Conservation (phyloP, 306 rosid genomes). For the Vigna mungo region DNA sequence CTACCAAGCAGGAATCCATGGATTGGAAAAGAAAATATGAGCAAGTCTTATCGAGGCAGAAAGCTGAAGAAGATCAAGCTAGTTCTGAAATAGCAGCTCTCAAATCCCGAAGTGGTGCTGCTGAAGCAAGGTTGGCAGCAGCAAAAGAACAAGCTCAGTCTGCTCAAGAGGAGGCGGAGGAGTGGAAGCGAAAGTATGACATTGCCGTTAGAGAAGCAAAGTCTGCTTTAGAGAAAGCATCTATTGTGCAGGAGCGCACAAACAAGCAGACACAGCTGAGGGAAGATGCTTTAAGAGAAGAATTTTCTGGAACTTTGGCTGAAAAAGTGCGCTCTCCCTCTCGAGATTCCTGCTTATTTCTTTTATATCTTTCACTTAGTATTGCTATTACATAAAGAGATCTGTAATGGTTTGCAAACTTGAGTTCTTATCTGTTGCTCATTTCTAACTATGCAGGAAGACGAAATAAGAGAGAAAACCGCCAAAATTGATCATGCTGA, state of each 20-base stretch:
- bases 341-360: background rate
- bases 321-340: slow-evolving; percentile 64
- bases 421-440: slow-evolving; percentile 36
- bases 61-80: slow-evolving; percentile 85
- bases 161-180: slow-evolving; percentile 96
- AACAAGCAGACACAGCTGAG: slow-evolving; percentile 77
- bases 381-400: slow-evolving; percentile 1
- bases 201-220: slow-evolving; percentile 85
- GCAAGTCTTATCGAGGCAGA: slow-evolving; percentile 68
- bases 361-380: slow-evolving; percentile 21
- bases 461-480: slow-evolving; percentile 73
- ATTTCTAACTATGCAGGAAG: slow-evolving; percentile 71
- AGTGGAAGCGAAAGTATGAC: slow-evolving; percentile 94
- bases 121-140: slow-evolving; percentile 94
- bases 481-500: slow-evolving; percentile 78
- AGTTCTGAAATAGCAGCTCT: slow-evolving; percentile 82
- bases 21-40: slow-evolving; percentile 93
- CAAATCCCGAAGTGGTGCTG: slow-evolving; percentile 84
- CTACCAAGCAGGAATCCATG: slow-evolving; percentile 74
- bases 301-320: slow-evolving; percentile 72
- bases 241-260: slow-evolving; percentile 80
- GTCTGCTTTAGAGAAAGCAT: slow-evolving; percentile 90
- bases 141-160: slow-evolving; percentile 91
- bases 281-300: slow-evolving; percentile 95
- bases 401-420: background rate